Conservation (phyloP, 345 rosid species). For the Limnanthes douglasii region DNA sequence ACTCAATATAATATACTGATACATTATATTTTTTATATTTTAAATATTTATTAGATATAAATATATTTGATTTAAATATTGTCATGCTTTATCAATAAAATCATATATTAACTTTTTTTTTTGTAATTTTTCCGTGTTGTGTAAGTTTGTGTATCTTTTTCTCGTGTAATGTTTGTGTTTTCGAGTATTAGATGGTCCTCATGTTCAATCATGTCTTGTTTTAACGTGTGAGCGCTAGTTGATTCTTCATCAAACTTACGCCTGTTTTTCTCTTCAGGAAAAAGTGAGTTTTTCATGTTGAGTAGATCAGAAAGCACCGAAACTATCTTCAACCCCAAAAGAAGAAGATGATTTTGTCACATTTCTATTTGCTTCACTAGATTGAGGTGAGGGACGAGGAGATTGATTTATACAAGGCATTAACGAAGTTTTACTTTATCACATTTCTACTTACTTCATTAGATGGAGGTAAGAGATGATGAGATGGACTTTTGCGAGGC, state of each 20-base stretch:
- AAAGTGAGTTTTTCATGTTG: constrained; percentile 52
- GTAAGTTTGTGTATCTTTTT: constrained; percentile 22
- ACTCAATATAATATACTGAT: no score
- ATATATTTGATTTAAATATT: no score
- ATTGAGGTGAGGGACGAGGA: constrained; percentile 56
- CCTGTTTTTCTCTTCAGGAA: constrained; percentile 31
- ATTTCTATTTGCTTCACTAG: constrained; percentile 14
- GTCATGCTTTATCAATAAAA: no score
- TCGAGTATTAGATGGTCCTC: constrained; percentile 24
- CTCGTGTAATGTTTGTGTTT: constrained; percentile 30
- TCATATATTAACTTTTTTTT: no score
- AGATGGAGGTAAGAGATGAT: no score
- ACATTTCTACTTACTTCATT: constrained; percentile 12
- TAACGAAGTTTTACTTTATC: constrained; percentile 31
- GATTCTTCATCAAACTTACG: constrained; percentile 59
- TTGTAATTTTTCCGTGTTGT: constrained; percentile 18
- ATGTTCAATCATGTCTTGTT: constrained; percentile 22
- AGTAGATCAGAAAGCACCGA: constrained; percentile 93
- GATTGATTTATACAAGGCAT: constrained; percentile 83
- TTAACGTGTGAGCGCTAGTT: constrained; percentile 19
- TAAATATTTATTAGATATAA: no score
- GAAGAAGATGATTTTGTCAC: constrained; percentile 11
- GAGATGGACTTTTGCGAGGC: constrained; percentile 79
- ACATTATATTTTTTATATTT: no score
- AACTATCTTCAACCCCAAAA: constrained; percentile 29